A percentile compares a stretch with the other conserved stretches of the same genome.
phyloP scores from a whole-genome alignment of 2,329 filamentous ascomycete genomes.

The Pestalotiopsis fici region DNA sequence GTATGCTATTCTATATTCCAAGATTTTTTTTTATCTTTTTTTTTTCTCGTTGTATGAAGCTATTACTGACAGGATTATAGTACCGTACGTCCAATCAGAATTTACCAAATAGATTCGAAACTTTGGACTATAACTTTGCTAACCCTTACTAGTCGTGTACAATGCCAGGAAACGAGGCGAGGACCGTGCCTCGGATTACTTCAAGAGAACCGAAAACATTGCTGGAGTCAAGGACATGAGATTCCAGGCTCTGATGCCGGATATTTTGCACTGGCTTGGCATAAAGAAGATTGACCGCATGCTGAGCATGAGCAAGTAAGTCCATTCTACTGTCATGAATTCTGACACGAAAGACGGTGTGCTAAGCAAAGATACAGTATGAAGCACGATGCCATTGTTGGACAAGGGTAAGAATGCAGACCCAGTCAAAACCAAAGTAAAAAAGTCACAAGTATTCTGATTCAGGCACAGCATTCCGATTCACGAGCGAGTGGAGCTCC shows the following conservation, averaged over 20 bases:
- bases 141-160: conserved; percentile 56
- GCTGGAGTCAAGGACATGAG: conserved; percentile 96
- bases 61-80: conserved; percentile 36
- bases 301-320: conserved; percentile 96
- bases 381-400: conserved; percentile 88
- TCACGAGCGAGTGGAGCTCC: conserved; percentile 85
- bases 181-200: conserved; percentile 87
- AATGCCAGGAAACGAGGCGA: conserved; percentile 80
- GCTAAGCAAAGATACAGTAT: conserved; percentile 54
- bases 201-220: conserved; percentile 96
- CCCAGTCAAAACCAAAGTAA: conserved; percentile 12
- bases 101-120: background rate
- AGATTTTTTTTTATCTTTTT: no score
- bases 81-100: conserved; percentile 41
- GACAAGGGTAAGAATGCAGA: conserved; percentile 63
- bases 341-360: conserved; percentile 9
- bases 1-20: conserved; percentile 42
- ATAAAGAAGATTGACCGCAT: conserved; percentile 99
- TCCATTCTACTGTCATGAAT: conserved; percentile 16
- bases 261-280: conserved; percentile 96
- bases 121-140: background rate
- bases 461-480: conserved; percentile 68
- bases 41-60: conserved; percentile 40
- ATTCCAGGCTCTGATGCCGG: conserved; percentile 97
- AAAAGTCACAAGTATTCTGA: conserved; percentile 9